Evolutionary conservation across 257 asterid species (phyloP).

Genomic region (Craterostigma plantagineum): DNA sequence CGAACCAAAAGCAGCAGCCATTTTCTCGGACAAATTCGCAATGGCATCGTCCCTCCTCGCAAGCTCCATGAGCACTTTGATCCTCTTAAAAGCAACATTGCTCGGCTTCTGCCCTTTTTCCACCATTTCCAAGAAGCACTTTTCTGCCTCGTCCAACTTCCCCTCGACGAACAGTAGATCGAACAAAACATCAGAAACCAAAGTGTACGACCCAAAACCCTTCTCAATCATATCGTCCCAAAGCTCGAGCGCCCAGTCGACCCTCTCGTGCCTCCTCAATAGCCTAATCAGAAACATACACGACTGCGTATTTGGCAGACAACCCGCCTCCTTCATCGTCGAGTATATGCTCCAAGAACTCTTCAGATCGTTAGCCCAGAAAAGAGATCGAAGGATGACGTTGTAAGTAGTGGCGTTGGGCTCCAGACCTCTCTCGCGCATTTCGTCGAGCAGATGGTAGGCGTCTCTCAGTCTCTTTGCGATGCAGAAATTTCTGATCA

Average conservation of each 20-base stretch:
- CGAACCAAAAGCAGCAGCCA: slow-evolving; percentile 40
- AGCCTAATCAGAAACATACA: slow-evolving; percentile 78
- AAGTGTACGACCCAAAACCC: slow-evolving; percentile 60
- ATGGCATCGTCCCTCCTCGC: slow-evolving; percentile 41
- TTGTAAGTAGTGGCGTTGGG: slow-evolving; percentile 83
- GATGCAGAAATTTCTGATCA: slow-evolving; percentile 70
- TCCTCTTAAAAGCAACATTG: slow-evolving; percentile 56
- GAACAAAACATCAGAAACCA: slow-evolving; percentile 63
- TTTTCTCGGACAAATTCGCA: slow-evolving; percentile 34
- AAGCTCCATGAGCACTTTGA: slow-evolving; percentile 82
- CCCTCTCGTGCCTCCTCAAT: slow-evolving; percentile 58
- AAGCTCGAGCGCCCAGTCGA: slow-evolving; percentile 54
- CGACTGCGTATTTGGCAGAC: slow-evolving; percentile 66
- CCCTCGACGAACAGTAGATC: slow-evolving; percentile 76
- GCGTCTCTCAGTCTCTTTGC: slow-evolving; percentile 68
- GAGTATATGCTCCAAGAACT: slow-evolving; percentile 57
- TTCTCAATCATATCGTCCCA: slow-evolving; percentile 85
- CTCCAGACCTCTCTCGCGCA: slow-evolving; percentile 46
- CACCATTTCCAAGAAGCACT: slow-evolving; percentile 84
- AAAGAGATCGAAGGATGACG: slow-evolving; percentile 56
- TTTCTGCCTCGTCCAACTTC: slow-evolving; percentile 59
- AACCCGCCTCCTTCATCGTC: slow-evolving; percentile 57
- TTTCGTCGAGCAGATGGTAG: slow-evolving; percentile 48
- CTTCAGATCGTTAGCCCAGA: slow-evolving; percentile 47
- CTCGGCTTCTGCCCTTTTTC: slow-evolving; percentile 81